A percentile compares a stretch with the other conserved stretches of the same genome.
phyloP scores from a whole-genome alignment of 805 yeast species.

The Saturnispora besseyi region DNA sequence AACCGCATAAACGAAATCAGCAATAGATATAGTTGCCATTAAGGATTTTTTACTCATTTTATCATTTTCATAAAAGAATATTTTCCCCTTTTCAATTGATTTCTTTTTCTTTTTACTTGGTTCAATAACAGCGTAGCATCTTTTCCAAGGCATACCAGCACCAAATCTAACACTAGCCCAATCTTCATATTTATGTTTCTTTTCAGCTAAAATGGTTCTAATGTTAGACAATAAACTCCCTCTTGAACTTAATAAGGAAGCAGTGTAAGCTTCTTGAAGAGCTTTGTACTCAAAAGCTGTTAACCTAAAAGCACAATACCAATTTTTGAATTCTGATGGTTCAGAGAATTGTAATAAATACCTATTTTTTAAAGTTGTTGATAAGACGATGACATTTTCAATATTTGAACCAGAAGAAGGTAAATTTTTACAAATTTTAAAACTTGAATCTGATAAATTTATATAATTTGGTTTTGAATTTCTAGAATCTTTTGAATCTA shows the following conservation, averaged over 20 bases:
- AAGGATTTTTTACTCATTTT: conserved; percentile 63
- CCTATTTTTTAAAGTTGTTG: conserved; percentile 87
- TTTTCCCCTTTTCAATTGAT: conserved; percentile 50
- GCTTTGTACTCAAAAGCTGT: conserved; percentile 72
- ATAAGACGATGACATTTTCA: conserved; percentile 73
- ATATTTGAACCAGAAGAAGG: conserved; percentile 60
- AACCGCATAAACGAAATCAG: conserved; percentile 74
- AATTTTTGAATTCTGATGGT: conserved; percentile 51
- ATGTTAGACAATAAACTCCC: conserved; percentile 86
- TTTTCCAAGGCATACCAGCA: conserved; percentile 95
- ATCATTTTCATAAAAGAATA: conserved; percentile 76
- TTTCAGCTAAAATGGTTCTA: conserved; percentile 72
- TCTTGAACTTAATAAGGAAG: conserved; percentile 84
- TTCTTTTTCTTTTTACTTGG: conserved; percentile 47
- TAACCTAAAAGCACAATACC: conserved; percentile 80
- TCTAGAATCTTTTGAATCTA: conserved; percentile 34
- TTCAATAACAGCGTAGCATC: conserved; percentile 85
- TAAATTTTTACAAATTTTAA: conserved; percentile 59
- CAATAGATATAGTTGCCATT: conserved; percentile 69
- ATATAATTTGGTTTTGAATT: conserved; percentile 60
- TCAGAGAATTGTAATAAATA: conserved; percentile 72
- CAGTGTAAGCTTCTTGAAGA: conserved; percentile 93
- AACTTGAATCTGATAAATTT: conserved; percentile 83
- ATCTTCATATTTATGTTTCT: conserved; percentile 80
- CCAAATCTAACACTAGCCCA: conserved; percentile 96